Conservation (phyloP, 371 early-diverging fungal species). For the Catenaria anguillulae region DNA sequence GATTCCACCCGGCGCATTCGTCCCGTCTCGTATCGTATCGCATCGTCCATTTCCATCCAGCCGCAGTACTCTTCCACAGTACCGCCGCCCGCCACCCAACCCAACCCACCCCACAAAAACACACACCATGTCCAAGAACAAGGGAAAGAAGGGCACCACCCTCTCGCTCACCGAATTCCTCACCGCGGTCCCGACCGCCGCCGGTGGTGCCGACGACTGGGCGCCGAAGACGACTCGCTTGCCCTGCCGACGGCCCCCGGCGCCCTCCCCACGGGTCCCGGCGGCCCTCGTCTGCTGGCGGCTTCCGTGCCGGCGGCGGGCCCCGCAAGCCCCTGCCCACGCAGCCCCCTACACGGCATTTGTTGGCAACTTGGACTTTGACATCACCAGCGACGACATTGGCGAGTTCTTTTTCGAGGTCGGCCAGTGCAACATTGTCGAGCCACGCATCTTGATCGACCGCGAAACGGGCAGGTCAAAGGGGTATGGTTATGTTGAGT, state of each 20-base stretch:
- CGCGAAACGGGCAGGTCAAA: conserved; percentile 55
- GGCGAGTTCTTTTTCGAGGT: conserved; percentile 41
- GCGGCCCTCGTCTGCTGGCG: too few relatives aligned
- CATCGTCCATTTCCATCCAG: too few relatives aligned
- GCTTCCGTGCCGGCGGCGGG: too few relatives aligned
- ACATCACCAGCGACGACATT: conserved; percentile 55
- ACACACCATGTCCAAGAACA: background rate
- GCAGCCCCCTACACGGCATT: conserved; percentile 74
- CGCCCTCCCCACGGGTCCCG: background rate
- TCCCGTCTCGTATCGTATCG: too few relatives aligned
- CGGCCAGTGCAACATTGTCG: conserved; percentile 33
- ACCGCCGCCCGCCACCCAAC: too few relatives aligned
- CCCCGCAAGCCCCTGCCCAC: conserved; percentile 37
- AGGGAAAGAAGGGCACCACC: background rate
- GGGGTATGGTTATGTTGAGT: conserved; percentile 90
- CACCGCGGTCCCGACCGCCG: background rate
- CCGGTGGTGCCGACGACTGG: background rate
- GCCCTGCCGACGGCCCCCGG: background rate
- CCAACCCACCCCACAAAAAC: too few relatives aligned
- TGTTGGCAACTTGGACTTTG: conserved; percentile 77
- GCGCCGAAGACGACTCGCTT: background rate
- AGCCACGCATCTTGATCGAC: conserved; percentile 55
- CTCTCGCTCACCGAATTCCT: background rate
- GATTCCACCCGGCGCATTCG: too few relatives aligned
- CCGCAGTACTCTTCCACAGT: too few relatives aligned